Percentiles rank a stretch among this genome's conserved stretches.
These are phyloP conservation scores for Annulohypoxylon bovei DNA, from an alignment of 495 filamentous ascomycete genomes.

Conservation along the genomic window DNA sequence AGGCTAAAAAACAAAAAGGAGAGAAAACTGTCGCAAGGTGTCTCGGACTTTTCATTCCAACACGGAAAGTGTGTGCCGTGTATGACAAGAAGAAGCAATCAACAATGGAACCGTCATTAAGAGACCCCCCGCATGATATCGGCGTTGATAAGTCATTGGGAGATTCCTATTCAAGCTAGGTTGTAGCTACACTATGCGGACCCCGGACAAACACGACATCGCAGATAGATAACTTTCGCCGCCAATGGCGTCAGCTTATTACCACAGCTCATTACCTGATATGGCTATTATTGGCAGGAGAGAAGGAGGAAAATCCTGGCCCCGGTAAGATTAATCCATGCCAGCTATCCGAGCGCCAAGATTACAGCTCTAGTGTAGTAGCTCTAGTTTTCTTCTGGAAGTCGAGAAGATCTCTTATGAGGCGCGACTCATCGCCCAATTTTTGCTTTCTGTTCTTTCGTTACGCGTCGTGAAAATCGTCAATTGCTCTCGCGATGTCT, in stretches of 20 bases:
- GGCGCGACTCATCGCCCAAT: not conserved
- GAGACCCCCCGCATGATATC: constrained; percentile 33
- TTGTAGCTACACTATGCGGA: constrained; percentile 1
- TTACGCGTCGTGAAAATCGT: constrained; percentile 20
- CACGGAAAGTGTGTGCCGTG: not conserved
- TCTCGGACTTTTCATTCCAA: not conserved
- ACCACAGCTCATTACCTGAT: constrained; percentile 28
- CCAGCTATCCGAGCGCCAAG: constrained; percentile 15
- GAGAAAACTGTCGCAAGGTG: not conserved
- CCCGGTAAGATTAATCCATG: constrained; percentile 33
- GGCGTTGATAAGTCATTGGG: constrained; percentile 30
- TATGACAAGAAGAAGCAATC: constrained; percentile 2
- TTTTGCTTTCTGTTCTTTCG: not conserved
- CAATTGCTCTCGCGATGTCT: constrained; percentile 35
- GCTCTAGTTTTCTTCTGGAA: constrained; percentile 3
- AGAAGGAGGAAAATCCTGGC: constrained; percentile 9
- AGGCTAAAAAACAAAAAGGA: not conserved
- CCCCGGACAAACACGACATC: constrained; percentile 15
- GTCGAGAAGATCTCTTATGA: constrained; percentile 25
- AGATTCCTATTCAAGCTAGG: constrained; percentile 39
- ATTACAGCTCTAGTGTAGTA: not conserved
- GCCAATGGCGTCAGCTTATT: constrained; percentile 38
- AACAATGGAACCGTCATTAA: constrained; percentile 15
- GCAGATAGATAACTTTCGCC: constrained; percentile 23
- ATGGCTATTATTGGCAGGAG: constrained; percentile 17